Conservation (phyloP, 2,329 filamentous ascomycete species). For the Fusarium sp. region DNA sequence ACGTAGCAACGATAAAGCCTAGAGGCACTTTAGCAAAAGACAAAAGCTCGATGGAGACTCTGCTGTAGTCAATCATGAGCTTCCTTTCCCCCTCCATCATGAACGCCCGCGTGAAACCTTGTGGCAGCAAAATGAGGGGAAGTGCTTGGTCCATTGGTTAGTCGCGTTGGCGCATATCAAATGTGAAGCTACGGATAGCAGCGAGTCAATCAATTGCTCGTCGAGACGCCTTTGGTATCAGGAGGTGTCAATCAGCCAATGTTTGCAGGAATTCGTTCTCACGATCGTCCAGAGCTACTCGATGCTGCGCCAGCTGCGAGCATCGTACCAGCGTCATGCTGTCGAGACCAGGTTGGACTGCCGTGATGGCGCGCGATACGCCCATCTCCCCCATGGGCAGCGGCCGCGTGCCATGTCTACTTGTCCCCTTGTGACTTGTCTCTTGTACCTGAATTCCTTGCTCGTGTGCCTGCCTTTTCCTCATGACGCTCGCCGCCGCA, state of each 20-base stretch:
- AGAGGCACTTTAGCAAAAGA: slow-evolving; percentile 14
- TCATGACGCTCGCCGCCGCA: slow-evolving; percentile 27
- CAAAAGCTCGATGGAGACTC: slow-evolving; percentile 9
- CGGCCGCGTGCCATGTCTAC: slow-evolving; percentile 35
- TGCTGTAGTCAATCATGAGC: slow-evolving; percentile 25
- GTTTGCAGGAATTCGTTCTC: slow-evolving; percentile 9
- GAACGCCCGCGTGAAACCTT: slow-evolving; percentile 46
- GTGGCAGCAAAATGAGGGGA: slow-evolving; percentile 45
- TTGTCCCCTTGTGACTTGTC: slow-evolving; percentile 40
- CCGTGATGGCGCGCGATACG: slow-evolving; percentile 20
- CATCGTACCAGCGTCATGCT: slow-evolving; percentile 48
- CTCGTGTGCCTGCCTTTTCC: slow-evolving; percentile 35
- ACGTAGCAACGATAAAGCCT: slow-evolving; percentile 8
- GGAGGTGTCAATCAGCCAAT: slow-evolving; percentile 35
- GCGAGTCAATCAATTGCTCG: slow-evolving; percentile 22
- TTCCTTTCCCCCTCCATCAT: slow-evolving; percentile 6
- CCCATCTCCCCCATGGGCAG: slow-evolving; percentile 34
- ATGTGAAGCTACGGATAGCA: slow-evolving; percentile 5
- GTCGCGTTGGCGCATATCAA: slow-evolving; percentile 1
- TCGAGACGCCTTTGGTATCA: slow-evolving; percentile 37
- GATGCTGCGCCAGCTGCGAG: not conserved
- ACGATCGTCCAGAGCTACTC: slow-evolving; percentile 20
- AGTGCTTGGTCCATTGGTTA: slow-evolving; percentile 37
- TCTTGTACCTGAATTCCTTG: slow-evolving; percentile 34
- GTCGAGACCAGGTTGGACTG: slow-evolving; percentile 36